Evolutionary conservation across 2,329 filamentous ascomycete species (phyloP), one percentile per base, ranked within the genome.

Genomic region (Trichothecium roseum): DNA sequence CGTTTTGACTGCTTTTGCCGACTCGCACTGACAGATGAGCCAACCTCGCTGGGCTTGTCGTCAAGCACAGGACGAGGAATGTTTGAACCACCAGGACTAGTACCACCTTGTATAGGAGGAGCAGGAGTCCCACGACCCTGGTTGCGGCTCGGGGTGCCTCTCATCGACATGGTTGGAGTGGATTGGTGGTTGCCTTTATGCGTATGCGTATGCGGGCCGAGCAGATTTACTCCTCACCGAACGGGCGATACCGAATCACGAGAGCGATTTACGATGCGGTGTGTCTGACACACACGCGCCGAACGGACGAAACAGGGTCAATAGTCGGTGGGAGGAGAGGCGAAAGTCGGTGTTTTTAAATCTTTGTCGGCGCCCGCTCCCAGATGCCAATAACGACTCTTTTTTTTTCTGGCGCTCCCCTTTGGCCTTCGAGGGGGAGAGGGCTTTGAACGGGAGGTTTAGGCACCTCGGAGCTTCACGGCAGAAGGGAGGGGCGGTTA

Each of bases 1-100:
- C 88, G 81, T 68, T 96, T 96, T 48, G 81, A 82, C 71, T 95
- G 89, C 66, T 95, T 95, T 61, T 91, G 84, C 54, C 91, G 79
- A 62, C 89, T 96, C 49, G 87, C 84, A 64, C 86, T 95, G 64
- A 95, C 74, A 28, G 83, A 79, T 37, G 85, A 84, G 44, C 56
- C 62, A 38, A 61, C 46, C 48, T 83, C 81, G 62, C 66, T 76
- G 44, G 68, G 65, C 45, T 70, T 63, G 40, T 59, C 59, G 34
- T 87, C 83, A 43, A 76, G 66, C 4, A 40, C 22, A 31, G 83
- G 83, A 50, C 84, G 73, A 48, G 81, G 82, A 53, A 87, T 87
- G 52, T 63, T 69, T 34, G 82, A 86, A 40, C 66, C 49, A 37
- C 62, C 61, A 39, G 73, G 77, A 56, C 74, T 81, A 59, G 69